Conservation (phyloP, 768 basidiomycete genomes). For the Mycena maculata region DNA sequence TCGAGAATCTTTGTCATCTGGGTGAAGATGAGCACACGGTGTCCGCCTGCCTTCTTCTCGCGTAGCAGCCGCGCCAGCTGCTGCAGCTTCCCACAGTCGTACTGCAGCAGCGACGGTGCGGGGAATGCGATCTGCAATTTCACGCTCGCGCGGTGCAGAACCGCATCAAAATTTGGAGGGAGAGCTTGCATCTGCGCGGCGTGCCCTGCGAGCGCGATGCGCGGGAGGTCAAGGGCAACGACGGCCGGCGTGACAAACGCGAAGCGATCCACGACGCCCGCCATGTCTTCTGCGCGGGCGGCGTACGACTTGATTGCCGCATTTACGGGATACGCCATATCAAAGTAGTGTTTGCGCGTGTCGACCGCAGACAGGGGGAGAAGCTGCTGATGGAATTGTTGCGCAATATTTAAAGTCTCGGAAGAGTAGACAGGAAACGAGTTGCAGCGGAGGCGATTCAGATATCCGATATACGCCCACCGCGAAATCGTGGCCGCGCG, state of each 20-base stretch:
- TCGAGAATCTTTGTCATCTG: conserved; percentile 97
- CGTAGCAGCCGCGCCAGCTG: conserved; percentile 82
- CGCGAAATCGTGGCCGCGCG: conserved; percentile 64
- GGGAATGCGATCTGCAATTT: conserved; percentile 95
- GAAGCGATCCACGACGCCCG: conserved; percentile 71
- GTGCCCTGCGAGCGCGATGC: conserved; percentile 64
- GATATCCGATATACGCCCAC: conserved; percentile 77
- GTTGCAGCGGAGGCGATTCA: conserved; percentile 80
- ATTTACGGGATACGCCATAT: conserved; percentile 55
- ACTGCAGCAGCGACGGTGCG: conserved; percentile 88
- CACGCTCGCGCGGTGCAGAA: conserved; percentile 79
- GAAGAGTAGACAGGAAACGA: conserved; percentile 56
- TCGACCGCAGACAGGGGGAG: conserved; percentile 63
- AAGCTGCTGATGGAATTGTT: conserved; percentile 57
- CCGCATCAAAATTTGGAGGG: conserved; percentile 67
- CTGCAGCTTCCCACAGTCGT: conserved; percentile 97
- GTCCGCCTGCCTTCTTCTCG: conserved; percentile 87
- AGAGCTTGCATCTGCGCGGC: conserved; percentile 41
- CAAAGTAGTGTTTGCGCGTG: conserved; percentile 51
- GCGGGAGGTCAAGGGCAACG: conserved; percentile 80
- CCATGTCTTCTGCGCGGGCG: conserved; percentile 66
- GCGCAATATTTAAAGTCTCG: conserved; percentile 57
- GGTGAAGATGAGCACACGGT: conserved; percentile 94
- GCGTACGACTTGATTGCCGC: conserved; percentile 72
- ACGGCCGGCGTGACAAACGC: conserved; percentile 84